These are phyloP conservation scores for Fistulifera solaris DNA, from an alignment of 108 stramenopile genomes.

Conservation along the genomic window DNA sequence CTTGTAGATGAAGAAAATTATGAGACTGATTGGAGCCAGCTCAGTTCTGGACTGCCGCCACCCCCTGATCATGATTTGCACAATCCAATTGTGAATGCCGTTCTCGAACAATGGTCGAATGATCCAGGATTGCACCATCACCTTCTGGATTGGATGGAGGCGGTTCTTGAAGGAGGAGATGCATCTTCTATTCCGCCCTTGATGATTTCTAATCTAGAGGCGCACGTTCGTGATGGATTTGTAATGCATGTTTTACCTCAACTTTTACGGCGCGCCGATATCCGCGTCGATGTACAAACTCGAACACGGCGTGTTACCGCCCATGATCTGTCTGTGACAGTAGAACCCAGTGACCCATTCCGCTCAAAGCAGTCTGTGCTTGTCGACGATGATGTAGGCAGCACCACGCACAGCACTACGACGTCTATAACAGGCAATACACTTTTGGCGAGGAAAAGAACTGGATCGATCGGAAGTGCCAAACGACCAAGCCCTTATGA, in stretches of 20 bases:
- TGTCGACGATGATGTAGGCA: slow-evolving; percentile 6
- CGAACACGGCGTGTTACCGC: slow-evolving; percentile 63
- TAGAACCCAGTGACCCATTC: slow-evolving; percentile 19
- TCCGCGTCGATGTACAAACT: slow-evolving; percentile 61
- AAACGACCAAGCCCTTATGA: not conserved
- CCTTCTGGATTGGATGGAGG: slow-evolving; percentile 65
- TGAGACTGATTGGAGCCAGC: slow-evolving; percentile 67
- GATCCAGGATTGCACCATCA: slow-evolving; percentile 52
- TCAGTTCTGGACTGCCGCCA: slow-evolving; percentile 55
- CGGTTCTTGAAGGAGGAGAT: slow-evolving; percentile 43
- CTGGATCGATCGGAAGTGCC: not conserved
- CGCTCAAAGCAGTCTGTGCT: not conserved
- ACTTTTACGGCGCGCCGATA: slow-evolving; percentile 61
- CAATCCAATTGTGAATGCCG: slow-evolving; percentile 64
- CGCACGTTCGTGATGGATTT: slow-evolving; percentile 76
- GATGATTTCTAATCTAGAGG: slow-evolving; percentile 66
- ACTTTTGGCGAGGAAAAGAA: no score
- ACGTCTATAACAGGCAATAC: slow-evolving; percentile 23
- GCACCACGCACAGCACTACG: slow-evolving; percentile 27
- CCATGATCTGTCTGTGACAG: slow-evolving; percentile 71
- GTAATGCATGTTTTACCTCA: slow-evolving; percentile 74
- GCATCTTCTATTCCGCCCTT: slow-evolving; percentile 50
- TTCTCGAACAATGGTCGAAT: slow-evolving; percentile 60
- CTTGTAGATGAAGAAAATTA: slow-evolving; percentile 68
- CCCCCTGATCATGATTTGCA: slow-evolving; percentile 79